These are phyloP conservation scores for Yamadazyma takamatsuzukensis DNA, from an alignment of 805 yeast genomes.

Conservation along the genomic window DNA sequence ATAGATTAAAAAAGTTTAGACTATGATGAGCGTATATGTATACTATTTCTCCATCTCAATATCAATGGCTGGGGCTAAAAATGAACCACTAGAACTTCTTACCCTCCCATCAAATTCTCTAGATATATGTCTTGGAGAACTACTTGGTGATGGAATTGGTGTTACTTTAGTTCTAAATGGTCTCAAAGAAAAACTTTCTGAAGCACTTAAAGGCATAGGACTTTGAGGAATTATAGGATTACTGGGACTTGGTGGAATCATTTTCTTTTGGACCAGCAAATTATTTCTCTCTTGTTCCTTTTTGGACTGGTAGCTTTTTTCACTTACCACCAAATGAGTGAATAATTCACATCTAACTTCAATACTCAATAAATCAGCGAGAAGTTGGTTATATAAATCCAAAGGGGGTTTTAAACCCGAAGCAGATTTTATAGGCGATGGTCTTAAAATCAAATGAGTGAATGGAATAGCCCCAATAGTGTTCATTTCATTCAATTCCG, in stretches of 20 bases:
- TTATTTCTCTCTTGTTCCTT: conserved; percentile 28
- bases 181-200: conserved; percentile 35
- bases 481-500: conserved; percentile 31
- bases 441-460: conserved; percentile 37
- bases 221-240: conserved; percentile 10
- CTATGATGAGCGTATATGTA: not conserved
- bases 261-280: conserved; percentile 18
- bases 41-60: conserved; percentile 24
- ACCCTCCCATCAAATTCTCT: conserved; percentile 8
- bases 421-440: conserved; percentile 32
- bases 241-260: conserved; percentile 13
- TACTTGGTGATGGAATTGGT: conserved; percentile 37
- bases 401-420: conserved; percentile 40
- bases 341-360: conserved; percentile 20
- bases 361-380: conserved; percentile 24
- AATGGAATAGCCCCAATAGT: conserved; percentile 37
- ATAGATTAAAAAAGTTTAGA: not conserved
- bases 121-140: conserved; percentile 29
- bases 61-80: conserved; percentile 22
- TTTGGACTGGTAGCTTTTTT: conserved; percentile 22
- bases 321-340: conserved; percentile 22
- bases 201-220: conserved; percentile 10
- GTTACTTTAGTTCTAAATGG: conserved; percentile 41
- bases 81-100: conserved; percentile 16
- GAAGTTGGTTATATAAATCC: conserved; percentile 20